Conservation (phyloP, 192 early-diverging fungal species). For the Backusella sp. region DNA sequence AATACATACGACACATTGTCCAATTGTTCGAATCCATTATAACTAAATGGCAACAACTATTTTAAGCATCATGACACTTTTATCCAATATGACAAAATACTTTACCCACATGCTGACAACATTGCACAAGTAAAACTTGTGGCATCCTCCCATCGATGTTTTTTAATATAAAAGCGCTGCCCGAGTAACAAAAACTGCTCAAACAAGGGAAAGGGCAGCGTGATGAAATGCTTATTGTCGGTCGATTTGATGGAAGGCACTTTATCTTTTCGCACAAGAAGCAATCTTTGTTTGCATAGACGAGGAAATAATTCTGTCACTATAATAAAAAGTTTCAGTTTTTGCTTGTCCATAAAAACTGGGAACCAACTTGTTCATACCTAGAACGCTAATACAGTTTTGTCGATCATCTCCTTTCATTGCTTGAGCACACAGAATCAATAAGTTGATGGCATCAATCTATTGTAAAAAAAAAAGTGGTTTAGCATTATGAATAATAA, state of each 20-base stretch:
- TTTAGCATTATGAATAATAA: too few relatives aligned
- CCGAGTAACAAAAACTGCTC: conserved; percentile 25
- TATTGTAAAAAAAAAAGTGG: background rate
- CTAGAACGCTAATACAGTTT: conserved; percentile 21
- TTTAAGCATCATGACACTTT: background rate
- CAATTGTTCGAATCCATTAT: conserved; percentile 16
- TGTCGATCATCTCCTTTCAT: conserved; percentile 2
- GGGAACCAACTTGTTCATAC: background rate
- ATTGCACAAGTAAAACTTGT: conserved; percentile 28
- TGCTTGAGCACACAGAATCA: conserved; percentile 22
- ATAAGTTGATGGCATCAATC: conserved; percentile 21
- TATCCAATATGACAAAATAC: background rate
- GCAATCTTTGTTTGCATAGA: conserved; percentile 25
- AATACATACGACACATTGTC: conserved; percentile 12
- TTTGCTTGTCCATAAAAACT: too few relatives aligned
- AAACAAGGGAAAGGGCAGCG: conserved; percentile 27
- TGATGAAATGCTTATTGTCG: conserved; percentile 31
- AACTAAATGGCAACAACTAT: background rate
- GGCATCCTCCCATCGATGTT: conserved; percentile 22
- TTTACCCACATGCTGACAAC: conserved; percentile 22
- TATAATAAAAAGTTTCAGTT: background rate
- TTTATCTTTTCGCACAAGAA: conserved; percentile 16
- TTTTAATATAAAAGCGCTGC: conserved; percentile 29
- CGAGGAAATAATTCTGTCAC: conserved; percentile 36
- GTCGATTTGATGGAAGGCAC: conserved; percentile 27